These are phyloP conservation scores for Sphaerulina vaccinii DNA, from an alignment of 2,329 filamentous ascomycete species.

Conservation along the genomic window DNA sequence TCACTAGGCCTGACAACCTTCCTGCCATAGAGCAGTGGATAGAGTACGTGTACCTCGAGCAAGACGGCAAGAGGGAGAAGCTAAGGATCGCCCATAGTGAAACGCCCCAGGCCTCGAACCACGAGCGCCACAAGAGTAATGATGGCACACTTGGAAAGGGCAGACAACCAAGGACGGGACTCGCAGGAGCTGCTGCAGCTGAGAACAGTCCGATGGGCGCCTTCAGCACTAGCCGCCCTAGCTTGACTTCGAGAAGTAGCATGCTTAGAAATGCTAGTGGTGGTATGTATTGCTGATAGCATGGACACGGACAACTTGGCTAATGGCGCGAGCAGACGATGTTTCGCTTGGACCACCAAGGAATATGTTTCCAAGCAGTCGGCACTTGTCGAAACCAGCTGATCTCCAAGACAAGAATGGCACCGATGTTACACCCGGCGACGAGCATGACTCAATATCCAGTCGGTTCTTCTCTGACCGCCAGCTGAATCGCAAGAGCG, in stretches of 20 bases:
- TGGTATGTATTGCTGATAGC: slow-evolving; percentile 26
- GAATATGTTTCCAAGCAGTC: slow-evolving; percentile 76
- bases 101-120: slow-evolving; percentile 19
- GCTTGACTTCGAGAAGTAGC: slow-evolving; percentile 30
- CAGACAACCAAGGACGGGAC: slow-evolving; percentile 23
- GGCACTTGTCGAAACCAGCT: slow-evolving; percentile 48
- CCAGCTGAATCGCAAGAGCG: slow-evolving; percentile 44
- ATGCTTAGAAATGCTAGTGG: slow-evolving; percentile 23
- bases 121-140: slow-evolving; percentile 23
- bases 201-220: slow-evolving; percentile 37
- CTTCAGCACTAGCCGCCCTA: slow-evolving; percentile 37
- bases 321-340: slow-evolving; percentile 65
- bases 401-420: slow-evolving; percentile 32
- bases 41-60: slow-evolving; percentile 61
- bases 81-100: slow-evolving; percentile 42
- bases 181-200: slow-evolving; percentile 9
- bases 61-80: slow-evolving; percentile 38
- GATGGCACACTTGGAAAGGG: slow-evolving; percentile 20
- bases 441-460: slow-evolving; percentile 38
- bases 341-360: slow-evolving; percentile 83
- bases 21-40: slow-evolving; percentile 94
- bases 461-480: slow-evolving; percentile 47
- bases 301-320: neutral
- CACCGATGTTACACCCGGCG: slow-evolving; percentile 39
- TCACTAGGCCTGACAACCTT: slow-evolving; percentile 72